Conservation (phyloP, 495 filamentous ascomycete species). For the Pyrenopolyporus hunteri region DNA sequence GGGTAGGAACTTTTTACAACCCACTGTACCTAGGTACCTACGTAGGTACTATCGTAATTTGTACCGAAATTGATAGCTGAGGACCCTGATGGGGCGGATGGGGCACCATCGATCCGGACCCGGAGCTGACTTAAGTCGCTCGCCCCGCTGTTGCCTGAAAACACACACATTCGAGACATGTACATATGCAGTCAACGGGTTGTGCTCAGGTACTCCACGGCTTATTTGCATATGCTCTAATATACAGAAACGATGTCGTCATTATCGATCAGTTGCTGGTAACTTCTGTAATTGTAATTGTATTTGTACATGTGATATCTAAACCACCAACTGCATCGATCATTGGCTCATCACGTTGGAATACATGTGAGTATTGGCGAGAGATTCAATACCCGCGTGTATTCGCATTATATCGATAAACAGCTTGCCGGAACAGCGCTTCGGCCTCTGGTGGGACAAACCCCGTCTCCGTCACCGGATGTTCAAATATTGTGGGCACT, state of each 20-base stretch:
- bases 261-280: not conserved
- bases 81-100: no score
- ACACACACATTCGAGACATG: not conserved
- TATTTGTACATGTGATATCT: no score
- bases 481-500: not conserved
- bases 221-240: not conserved
- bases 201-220: not conserved
- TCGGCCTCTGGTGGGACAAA: conserved; percentile 1
- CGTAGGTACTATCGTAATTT: no score
- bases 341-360: no score
- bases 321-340: no score
- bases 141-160: not conserved
- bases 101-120: conserved; percentile 7
- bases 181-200: conserved; percentile 1
- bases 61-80: no score
- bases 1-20: no score
- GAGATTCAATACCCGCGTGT: no score
- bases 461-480: conserved; percentile 1
- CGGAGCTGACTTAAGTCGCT: conserved; percentile 17
- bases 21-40: no score
- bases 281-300: no score
- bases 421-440: not conserved
- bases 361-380: not conserved
- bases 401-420: not conserved
- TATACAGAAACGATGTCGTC: not conserved